phyloP scores from a whole-genome alignment of 2,329 filamentous ascomycete genomes.

The Aphanocladium album region DNA sequence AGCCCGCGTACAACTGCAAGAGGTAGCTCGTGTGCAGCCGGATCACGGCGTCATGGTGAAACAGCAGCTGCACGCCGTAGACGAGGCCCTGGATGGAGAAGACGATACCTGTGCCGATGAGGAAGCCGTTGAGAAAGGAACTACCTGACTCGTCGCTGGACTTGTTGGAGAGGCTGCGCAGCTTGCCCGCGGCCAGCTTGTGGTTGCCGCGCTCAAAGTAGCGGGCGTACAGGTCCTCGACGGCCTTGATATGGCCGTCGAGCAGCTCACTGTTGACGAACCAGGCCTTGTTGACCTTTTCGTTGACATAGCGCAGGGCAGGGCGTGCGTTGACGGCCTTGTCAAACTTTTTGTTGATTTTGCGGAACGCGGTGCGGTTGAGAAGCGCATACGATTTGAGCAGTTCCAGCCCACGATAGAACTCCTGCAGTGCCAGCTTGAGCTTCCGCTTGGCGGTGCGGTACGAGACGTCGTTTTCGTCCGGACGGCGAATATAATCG shows the following conservation, averaged over 20 bases:
- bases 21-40: constrained; percentile 59
- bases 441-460: constrained; percentile 84
- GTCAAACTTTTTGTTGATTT: constrained; percentile 99
- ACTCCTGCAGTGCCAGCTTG: constrained; percentile 86
- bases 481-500: constrained; percentile 49
- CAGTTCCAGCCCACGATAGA: constrained; percentile 85
- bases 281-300: constrained; percentile 84
- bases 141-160: constrained; percentile 51
- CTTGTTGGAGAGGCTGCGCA: constrained; percentile 65
- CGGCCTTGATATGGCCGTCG: constrained; percentile 71
- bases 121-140: constrained; percentile 57
- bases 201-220: constrained; percentile 94
- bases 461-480: constrained; percentile 64
- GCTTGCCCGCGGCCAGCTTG: constrained; percentile 83
- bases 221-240: constrained; percentile 87
- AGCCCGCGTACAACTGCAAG: constrained; percentile 87
- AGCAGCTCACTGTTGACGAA: constrained; percentile 87
- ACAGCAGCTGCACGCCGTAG: constrained; percentile 51
- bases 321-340: constrained; percentile 79
- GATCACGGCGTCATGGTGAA: constrained; percentile 43
- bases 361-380: constrained; percentile 90
- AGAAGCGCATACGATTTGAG: constrained; percentile 86
- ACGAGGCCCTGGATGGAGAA: constrained; percentile 63
- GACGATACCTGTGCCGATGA: constrained; percentile 63
- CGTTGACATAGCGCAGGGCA: constrained; percentile 75